Conservation (phyloP, 1,284 basidiomycete species). For the Rugosomyces carneus region DNA sequence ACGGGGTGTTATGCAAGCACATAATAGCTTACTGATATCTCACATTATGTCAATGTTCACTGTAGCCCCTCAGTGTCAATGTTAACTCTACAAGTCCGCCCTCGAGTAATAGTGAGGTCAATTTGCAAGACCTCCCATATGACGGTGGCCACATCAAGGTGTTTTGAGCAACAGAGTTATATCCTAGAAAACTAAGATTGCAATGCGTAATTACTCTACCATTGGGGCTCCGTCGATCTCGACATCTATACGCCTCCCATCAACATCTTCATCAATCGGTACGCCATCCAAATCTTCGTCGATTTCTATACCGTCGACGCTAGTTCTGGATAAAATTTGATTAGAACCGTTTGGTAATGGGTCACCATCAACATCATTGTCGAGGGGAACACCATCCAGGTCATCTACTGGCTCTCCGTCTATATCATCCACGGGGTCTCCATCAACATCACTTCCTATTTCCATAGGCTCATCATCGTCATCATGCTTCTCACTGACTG, state of each 20-base stretch:
- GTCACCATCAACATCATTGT: conserved; percentile 37
- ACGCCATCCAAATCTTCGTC: conserved; percentile 40
- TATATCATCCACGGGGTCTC: conserved; percentile 31
- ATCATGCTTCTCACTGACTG: conserved; percentile 21
- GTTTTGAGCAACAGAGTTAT: neutral
- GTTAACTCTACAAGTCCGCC: too few relatives aligned
- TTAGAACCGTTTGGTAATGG: conserved; percentile 30
- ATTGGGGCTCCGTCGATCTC: conserved; percentile 19
- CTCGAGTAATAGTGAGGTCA: too few relatives aligned
- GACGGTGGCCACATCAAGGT: too few relatives aligned
- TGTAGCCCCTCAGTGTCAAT: too few relatives aligned
- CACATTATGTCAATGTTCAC: too few relatives aligned
- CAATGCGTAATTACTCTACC: conserved; percentile 1
- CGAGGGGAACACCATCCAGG: conserved; percentile 45
- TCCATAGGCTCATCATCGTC: conserved; percentile 43
- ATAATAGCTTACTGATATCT: too few relatives aligned
- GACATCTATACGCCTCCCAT: conserved; percentile 16
- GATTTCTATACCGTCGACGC: conserved; percentile 48
- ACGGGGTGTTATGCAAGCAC: too few relatives aligned
- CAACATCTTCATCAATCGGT: conserved; percentile 31
- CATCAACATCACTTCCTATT: conserved; percentile 33
- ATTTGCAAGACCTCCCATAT: too few relatives aligned
- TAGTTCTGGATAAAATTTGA: conserved; percentile 39
- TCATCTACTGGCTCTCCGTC: conserved; percentile 31
- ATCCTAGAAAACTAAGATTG: too few relatives aligned